Conservation (phyloP, 345 rosid species). For the Luvunga scandens region DNA sequence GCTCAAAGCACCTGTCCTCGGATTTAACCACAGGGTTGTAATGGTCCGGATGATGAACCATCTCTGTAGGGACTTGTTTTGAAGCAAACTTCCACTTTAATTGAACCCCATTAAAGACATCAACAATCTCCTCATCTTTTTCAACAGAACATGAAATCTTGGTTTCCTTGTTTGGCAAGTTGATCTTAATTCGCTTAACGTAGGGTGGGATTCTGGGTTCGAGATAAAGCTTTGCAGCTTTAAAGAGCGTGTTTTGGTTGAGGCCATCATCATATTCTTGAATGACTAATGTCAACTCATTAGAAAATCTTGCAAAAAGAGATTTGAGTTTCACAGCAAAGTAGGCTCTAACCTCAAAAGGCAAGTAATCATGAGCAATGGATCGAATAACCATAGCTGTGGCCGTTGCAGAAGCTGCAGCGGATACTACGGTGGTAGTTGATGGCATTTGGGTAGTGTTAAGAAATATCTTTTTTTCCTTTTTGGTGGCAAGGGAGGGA, state of each 20-base stretch:
- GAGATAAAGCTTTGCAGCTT: slow-evolving; percentile 36
- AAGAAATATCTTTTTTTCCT: background rate
- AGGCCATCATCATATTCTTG: slow-evolving; percentile 37
- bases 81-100: slow-evolving; percentile 30
- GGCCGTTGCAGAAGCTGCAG: slow-evolving; percentile 37
- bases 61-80: background rate
- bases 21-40: background rate
- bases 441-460: slow-evolving; percentile 17
- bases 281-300: slow-evolving; percentile 29
- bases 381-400: slow-evolving; percentile 36
- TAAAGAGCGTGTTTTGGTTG: slow-evolving; percentile 30
- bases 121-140: slow-evolving; percentile 24
- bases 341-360: slow-evolving; percentile 33
- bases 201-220: slow-evolving; percentile 31
- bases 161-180: slow-evolving; percentile 14
- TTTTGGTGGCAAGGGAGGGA: background rate
- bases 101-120: slow-evolving; percentile 28
- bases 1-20: slow-evolving; percentile 19
- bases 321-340: slow-evolving; percentile 15
- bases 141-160: slow-evolving; percentile 22
- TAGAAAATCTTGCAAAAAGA: slow-evolving; percentile 17
- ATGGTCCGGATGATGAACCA: background rate
- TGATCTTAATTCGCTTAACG: slow-evolving; percentile 16
- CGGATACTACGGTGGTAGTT: slow-evolving; percentile 26
- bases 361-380: slow-evolving; percentile 25